phyloP scores from a whole-genome alignment of 208 protist genomes.

The Angomonas desouzai region DNA sequence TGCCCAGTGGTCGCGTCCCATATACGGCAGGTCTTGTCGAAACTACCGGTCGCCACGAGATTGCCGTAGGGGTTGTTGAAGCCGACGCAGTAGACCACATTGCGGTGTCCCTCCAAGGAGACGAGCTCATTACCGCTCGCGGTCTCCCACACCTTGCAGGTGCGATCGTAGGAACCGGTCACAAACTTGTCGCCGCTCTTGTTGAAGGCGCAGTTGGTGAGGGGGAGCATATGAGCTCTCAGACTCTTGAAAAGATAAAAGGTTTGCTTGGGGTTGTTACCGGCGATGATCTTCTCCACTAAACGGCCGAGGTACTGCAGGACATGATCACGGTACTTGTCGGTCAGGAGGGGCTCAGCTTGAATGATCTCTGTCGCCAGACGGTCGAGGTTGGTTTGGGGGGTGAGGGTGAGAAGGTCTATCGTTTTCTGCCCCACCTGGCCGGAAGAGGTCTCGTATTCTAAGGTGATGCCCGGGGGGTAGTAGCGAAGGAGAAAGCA shows the following conservation, averaged over 20 bases:
- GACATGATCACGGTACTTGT: conserved; percentile 71
- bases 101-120: conserved; percentile 93
- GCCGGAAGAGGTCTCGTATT: conserved; percentile 86
- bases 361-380: conserved; percentile 82
- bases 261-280: conserved; percentile 67
- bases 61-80: conserved; percentile 96
- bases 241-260: conserved; percentile 95
- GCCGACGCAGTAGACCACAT: conserved; percentile 95
- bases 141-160: conserved; percentile 95
- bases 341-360: conserved; percentile 87
- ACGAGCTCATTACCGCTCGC: conserved; percentile 89
- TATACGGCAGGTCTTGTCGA: conserved; percentile 96
- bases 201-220: conserved; percentile 98
- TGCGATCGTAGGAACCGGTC: conserved; percentile 94
- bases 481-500: conserved; percentile 95
- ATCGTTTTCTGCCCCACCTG: conserved; percentile 86
- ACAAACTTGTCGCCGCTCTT: conserved; percentile 94
- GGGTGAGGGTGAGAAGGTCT: conserved; percentile 86
- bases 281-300: conserved; percentile 77
- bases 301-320: conserved; percentile 82
- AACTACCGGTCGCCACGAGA: conserved; percentile 93
- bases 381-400: conserved; percentile 78
- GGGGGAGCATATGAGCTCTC: conserved; percentile 93
- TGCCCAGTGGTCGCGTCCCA: conserved; percentile 90
- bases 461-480: conserved; percentile 92